Evolutionary conservation across 1,284 basidiomycete species (phyloP).

Genomic region (Pascua sp.): DNA sequence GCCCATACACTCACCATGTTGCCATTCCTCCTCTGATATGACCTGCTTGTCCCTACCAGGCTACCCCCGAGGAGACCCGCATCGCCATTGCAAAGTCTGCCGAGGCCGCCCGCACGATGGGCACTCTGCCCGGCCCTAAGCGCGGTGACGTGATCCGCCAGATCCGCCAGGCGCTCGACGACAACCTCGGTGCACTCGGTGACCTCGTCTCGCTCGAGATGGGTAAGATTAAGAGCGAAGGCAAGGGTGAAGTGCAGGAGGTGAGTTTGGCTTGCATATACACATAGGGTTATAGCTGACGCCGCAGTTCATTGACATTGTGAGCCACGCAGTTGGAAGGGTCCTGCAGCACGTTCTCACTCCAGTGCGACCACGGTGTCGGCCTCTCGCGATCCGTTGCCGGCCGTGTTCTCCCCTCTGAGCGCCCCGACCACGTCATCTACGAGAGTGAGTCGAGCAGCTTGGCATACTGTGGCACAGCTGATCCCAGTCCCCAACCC

Average conservation of each 20-base stretch:
- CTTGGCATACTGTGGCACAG: too few relatives aligned
- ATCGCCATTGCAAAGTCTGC: conserved; percentile 23
- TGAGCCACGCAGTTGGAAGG: conserved; percentile 40
- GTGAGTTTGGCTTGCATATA: conserved; percentile 10
- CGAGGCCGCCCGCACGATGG: conserved; percentile 64
- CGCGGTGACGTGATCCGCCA: conserved; percentile 85
- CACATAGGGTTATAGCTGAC: too few relatives aligned
- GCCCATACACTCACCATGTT: background rate
- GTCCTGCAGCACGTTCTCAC: background rate
- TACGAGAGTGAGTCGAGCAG: conserved; percentile 55
- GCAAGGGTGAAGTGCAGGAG: conserved; percentile 73
- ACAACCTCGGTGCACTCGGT: conserved; percentile 78
- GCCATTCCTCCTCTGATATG: too few relatives aligned
- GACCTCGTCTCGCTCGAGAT: conserved; percentile 68
- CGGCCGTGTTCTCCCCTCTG: conserved; percentile 76
- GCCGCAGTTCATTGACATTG: conserved; percentile 79
- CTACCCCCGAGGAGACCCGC: conserved; percentile 31
- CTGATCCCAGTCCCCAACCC: conserved; percentile 66
- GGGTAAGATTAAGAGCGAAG: conserved; percentile 91
- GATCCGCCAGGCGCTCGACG: conserved; percentile 74
- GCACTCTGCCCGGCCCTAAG: conserved; percentile 76
- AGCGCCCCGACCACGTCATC: conserved; percentile 84
- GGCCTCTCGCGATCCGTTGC: conserved; percentile 90
- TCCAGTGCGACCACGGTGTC: conserved; percentile 62
- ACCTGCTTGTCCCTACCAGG: conserved; percentile 19